Base-by-base conservation (phyloP, 257 asterid genomes). In the Gardenia jasminoides region DNA sequence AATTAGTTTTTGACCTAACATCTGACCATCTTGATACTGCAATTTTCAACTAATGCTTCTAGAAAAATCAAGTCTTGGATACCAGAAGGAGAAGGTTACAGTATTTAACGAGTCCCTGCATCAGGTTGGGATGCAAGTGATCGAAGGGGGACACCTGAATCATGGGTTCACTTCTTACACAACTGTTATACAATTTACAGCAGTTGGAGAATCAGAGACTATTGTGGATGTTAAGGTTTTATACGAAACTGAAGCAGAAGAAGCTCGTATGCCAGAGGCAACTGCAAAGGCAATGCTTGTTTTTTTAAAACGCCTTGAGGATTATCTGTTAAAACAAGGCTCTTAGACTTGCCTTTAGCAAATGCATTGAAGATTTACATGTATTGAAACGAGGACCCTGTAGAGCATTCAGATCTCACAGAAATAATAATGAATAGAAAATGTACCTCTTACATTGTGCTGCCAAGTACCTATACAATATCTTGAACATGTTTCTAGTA, bases 231-330 rank as follows among this genome's bases (percentile, higher is more conserved):
- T 76, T 47, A 76, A 76, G 74, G 80, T 76, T 19, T 15, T 31
- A 7, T 76, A 68, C 28, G 80, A 76, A 70, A 48, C 58, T 30
- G 74, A 66, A 6, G 74, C 36, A 66, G 74, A 76, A 24, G 33
- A 66, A 31, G 22, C 56, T 24, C 31, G 20, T 15, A 47, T 62
- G 80, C 73, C 80, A 5, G 52, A 65, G 59, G 74, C 47, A 36
- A 79, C 68, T 47, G 48, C 72, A 64, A 64, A 79, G 36, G 41
- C 59, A 6, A n/a, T 58, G 3, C 75, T 73, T 36, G 30, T 16
- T 64, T 79, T 79, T 33, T 73, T 79, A 74, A 79, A 73, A 33
- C 36, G 62, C 67, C 82, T 79, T 19, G 78, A 79, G 59, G 61
- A n/a, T 24, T 79, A 30, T 47, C 64, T 79, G 67, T 73, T 79